Conservation (phyloP, 1,139 yeast genomes). For the Zygosaccharomyces sapae region DNA sequence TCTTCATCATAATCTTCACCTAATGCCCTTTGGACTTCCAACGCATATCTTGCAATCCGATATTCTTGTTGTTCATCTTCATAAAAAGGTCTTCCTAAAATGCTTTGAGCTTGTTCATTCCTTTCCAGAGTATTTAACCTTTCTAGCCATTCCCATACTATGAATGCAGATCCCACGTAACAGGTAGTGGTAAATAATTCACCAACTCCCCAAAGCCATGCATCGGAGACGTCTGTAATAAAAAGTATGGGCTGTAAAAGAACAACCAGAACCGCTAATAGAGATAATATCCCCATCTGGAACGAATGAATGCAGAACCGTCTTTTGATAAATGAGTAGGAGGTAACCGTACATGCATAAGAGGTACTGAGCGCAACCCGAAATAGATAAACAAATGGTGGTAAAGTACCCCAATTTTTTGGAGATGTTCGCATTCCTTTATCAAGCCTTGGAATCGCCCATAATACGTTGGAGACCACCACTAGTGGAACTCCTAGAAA, state of each 20-base stretch:
- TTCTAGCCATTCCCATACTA: constrained; percentile 89
- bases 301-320: constrained; percentile 50
- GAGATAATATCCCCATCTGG: constrained; percentile 49
- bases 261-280: constrained; percentile 54
- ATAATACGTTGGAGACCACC: constrained; percentile 57
- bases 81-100: constrained; percentile 72
- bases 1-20: constrained; percentile 8
- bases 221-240: constrained; percentile 69
- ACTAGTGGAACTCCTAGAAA: constrained; percentile 57
- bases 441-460: constrained; percentile 53
- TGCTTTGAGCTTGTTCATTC: constrained; percentile 69
- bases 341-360: constrained; percentile 63
- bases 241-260: constrained; percentile 72
- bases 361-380: constrained; percentile 71
- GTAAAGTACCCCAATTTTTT: constrained; percentile 44
- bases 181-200: constrained; percentile 69
- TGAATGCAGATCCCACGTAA: constrained; percentile 67
- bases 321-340: constrained; percentile 54
- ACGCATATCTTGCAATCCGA: constrained; percentile 31
- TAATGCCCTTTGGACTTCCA: constrained; percentile 27
- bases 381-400: constrained; percentile 74
- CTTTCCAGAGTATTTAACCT: constrained; percentile 58
- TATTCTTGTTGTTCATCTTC: constrained; percentile 47
- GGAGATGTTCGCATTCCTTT: constrained; percentile 23
- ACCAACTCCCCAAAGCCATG: constrained; percentile 67